Evolutionary conservation across 2,329 filamentous ascomycete species (phyloP), one percentile per base, ranked within the genome.

Genomic region (Ambrosiella cleistominuta): DNA sequence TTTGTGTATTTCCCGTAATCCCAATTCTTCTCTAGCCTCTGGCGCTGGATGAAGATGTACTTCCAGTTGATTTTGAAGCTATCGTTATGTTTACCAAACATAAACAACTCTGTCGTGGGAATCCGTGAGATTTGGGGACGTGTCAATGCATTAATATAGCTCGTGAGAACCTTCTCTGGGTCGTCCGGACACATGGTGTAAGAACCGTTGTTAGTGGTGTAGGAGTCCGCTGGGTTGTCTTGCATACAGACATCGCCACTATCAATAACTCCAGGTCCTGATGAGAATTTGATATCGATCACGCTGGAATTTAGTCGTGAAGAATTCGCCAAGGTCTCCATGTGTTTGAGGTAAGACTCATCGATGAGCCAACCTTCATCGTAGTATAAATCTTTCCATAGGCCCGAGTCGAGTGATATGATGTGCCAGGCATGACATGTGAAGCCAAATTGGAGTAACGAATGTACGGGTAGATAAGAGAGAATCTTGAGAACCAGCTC

Each of bases 401-500:
- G 72, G 61, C 86, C 85, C 39, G 86, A 81, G 68, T 98, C 93
- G 56, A 89, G 71, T 5, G 91, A 84, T 15, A 93, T 76, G 15
- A 79, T 76, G 62, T 90, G 83, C 91, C 93, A 98, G 62, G 82
- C 75, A 52, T 83, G 82, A 40, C 88, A 96, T 13, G 88, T 82
- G 50, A 81, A 78, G 0, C 88, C 88, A 1, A 90, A 86, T 54
- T 80, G 81, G 59, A 97, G 76, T 44, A 98, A 75, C 0, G 89
- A 93, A 36, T 81, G 69, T 0, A 89, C 85, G 57, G 90, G 86
- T 54, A 98, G 82, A 66, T 89, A 93, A 13, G 85, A 83, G 49
- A 98, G 83, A 50, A 97, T 85, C 66, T 94, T 85, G 50, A 93
- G 82, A 61, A 88, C 94, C 65, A 98, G 86, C 68, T 98, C 93